A percentile compares a stretch with the other conserved stretches of the same genome.
phyloP scores from a whole-genome alignment of 2,329 filamentous ascomycete species.

The Trichoderma aggressivum region DNA sequence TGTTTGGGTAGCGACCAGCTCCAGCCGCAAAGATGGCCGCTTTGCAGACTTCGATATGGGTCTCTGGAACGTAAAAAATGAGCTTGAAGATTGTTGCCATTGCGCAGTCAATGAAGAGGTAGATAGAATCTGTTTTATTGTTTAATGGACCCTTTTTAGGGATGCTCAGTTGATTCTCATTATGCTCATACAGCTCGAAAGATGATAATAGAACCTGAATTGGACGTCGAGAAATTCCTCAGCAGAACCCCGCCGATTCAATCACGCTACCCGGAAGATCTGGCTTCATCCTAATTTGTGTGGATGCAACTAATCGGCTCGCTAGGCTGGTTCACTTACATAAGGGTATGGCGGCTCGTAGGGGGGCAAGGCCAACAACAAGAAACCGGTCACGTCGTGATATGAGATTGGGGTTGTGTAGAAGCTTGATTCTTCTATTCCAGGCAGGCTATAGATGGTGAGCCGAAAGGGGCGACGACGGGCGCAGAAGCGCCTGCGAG shows the following conservation, averaged over 20 bases:
- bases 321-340: background rate
- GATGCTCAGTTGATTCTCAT: background rate
- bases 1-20: conserved; percentile 51
- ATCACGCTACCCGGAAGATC: background rate
- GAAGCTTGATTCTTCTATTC: background rate
- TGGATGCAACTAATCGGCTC: background rate
- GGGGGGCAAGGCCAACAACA: background rate
- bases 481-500: no score
- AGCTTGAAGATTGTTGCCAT: conserved; percentile 34
- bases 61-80: conserved; percentile 49
- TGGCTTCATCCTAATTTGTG: background rate
- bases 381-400: background rate
- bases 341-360: background rate
- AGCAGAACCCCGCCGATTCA: background rate
- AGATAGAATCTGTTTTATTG: background rate
- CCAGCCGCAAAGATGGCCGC: conserved; percentile 55
- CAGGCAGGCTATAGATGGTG: background rate
- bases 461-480: no score
- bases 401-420: background rate
- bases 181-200: background rate
- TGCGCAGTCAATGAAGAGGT: background rate
- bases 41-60: conserved; percentile 49
- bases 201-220: background rate
- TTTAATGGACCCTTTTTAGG: background rate
- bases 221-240: background rate